A percentile compares a stretch with the other conserved stretches of the same genome.
phyloP scores from a whole-genome alignment of 257 asterid species.

The Nicotiana benthamiana region DNA sequence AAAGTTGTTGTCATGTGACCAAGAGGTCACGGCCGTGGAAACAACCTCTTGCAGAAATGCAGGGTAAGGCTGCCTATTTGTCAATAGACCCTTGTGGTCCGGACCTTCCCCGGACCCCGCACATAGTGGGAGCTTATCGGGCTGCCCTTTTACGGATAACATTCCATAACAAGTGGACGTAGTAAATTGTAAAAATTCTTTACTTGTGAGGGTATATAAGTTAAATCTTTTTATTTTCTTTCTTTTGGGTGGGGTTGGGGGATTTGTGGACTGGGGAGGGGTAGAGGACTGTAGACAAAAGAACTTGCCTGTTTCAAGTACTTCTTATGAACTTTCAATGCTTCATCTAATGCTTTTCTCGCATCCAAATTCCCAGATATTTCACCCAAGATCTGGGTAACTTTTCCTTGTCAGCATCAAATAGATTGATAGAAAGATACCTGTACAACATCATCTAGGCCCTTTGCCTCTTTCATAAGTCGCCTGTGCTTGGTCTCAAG shows the following conservation, averaged over 20 bases:
- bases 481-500: constrained; percentile 78
- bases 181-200: no score
- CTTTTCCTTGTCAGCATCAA: constrained; percentile 5
- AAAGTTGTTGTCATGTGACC: no score
- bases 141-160: no score
- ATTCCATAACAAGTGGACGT: no score
- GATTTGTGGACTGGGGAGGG: neutral
- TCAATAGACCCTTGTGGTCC: no score
- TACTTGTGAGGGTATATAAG: neutral
- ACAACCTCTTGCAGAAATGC: no score
- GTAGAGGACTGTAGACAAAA: neutral
- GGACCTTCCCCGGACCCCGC: no score
- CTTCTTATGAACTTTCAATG: constrained; percentile 74
- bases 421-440: constrained; percentile 21
- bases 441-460: constrained; percentile 85
- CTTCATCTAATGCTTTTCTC: constrained; percentile 66
- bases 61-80: no score
- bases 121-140: no score
- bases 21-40: no score
- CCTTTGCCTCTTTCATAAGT: constrained; percentile 81
- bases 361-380: constrained; percentile 93
- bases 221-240: neutral
- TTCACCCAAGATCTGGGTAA: constrained; percentile 69
- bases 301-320: constrained; percentile 73
- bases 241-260: neutral